Evolutionary conservation across 78 protist species (phyloP), one percentile per base, ranked within the genome.

Genomic region (Dictyostelium brefeldianum): DNA sequence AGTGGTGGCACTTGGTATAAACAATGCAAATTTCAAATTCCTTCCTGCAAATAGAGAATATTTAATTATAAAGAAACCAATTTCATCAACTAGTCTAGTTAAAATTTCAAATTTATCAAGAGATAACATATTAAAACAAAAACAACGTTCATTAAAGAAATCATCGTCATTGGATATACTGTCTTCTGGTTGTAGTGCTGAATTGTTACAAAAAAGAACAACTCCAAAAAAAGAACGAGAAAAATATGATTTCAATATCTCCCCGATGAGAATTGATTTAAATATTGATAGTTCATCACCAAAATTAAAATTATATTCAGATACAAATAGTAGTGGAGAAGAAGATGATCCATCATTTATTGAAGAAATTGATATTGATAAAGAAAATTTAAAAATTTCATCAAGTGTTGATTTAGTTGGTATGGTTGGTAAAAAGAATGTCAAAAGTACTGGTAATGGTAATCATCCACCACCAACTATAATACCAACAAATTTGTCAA

Each of bases 181-280:
- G 43, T 22, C 31, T 20, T 9, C 22, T 53, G 59, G 59, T 56
- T 4, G 64, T 56, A 25, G 47, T 67, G 43, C 43, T 3, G 43
- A 36, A 2, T 36, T 36, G 43, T 36, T 36, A 36, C 47, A 31
- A 17, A 67, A 67, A 47, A 67, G 36, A 67, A 31, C 47, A 31
- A 67, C 75, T 27, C 41, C 75, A 27, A 25, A 25, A n/a, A 67
- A 67, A 31, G 47, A 67, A 25, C n/a, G 70, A 31, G 75, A 41
- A 10, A 67, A 67, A 12, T 67, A 67, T 67, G 75, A 67, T 31
- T 67, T 67, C 17, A 67, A 67, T 67, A 31, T 67, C 46, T 67
- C 75, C 0, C 75, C 75, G 5, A 27, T 67, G 36, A 25, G 75
- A 67, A 67, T 67, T 15, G 75, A 67, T 67, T 27, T 36, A 67